Base-by-base conservation (phyloP, 108 stramenopile genomes). In the Fragilaria crotonensis region DNA sequence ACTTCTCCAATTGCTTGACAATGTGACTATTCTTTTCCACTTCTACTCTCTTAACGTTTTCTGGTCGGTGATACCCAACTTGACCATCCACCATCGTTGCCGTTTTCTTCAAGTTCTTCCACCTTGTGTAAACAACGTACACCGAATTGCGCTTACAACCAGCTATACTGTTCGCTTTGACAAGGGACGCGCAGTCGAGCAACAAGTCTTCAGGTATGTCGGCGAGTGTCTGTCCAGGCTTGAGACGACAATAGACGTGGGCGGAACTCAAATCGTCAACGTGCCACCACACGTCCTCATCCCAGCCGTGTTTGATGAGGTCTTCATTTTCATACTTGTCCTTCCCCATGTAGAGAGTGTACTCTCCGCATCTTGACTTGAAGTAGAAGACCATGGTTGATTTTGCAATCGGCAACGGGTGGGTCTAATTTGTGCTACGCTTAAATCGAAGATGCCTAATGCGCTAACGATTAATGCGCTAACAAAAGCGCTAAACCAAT, bases 291-390 rank as follows among this genome's bases (percentile, higher is more conserved):
- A 33, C 69, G 49, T 79, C 84, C 71, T 84, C 85, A 5, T 80
- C 79, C 0, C 59, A 70, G 25, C 97, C 97, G 63, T 97, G 96
- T 54, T 95, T 93, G 72, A 99, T 98, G 48, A 99, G 77, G 48
- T 93, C 87, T 76, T 99, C 99, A 66, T 99, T 99, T 76, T 99
- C 99, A 60, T 78, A 91, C 64, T 93, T 81, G 77, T 93, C 87
- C 54, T 75, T 87, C 11, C 91, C 91, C 85, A 93, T 87, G 77
- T 93, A 93, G 50, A 85, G 75, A 4, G 75, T 79, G 57, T 71
- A 87, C 33, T 87, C 55, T 3, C 85, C 89, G 52, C 85, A 86
- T 4, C 72, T 74, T 9, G 80, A 79, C 31, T 66, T 71, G 64
- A 86, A 90, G 53, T 82, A 90, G 59, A 62, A 84, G 4, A 90